Conservation (phyloP, 2,329 filamentous ascomycete species). For the Chaetoscypha palmicola region DNA sequence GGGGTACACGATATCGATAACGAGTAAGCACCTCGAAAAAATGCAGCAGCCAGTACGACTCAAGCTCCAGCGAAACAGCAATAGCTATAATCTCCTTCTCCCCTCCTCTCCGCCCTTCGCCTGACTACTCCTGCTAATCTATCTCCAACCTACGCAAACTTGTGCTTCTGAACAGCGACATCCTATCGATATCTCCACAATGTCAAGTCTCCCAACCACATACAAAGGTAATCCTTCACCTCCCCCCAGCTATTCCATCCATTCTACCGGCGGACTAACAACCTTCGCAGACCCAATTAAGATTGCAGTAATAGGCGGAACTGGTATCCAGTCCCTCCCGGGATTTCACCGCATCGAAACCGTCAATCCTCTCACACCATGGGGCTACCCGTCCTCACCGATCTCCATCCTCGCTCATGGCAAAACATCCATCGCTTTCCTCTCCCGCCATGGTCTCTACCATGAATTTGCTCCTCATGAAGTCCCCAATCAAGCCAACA, state of each 20-base stretch:
- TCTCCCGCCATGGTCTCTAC: constrained; percentile 83
- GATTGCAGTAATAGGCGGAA: constrained; percentile 90
- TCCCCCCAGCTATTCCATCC: background rate
- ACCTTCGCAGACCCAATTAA: constrained; percentile 56
- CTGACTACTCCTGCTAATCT: background rate
- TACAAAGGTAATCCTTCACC: constrained; percentile 19
- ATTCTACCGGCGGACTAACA: constrained; percentile 5
- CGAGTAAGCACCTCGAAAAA: background rate
- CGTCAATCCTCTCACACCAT: constrained; percentile 73
- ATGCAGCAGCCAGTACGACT: background rate
- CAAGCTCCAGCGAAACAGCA: background rate
- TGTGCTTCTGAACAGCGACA: too few relatives aligned
- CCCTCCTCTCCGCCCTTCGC: background rate
- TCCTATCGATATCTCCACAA: constrained; percentile 6
- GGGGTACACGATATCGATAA: constrained; percentile 1
- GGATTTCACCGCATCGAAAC: constrained; percentile 79
- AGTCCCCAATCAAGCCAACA: constrained; percentile 91
- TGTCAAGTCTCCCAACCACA: constrained; percentile 24
- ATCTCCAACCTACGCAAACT: too few relatives aligned
- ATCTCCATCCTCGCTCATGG: constrained; percentile 87
- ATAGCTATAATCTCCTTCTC: background rate
- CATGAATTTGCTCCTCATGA: constrained; percentile 91
- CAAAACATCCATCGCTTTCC: constrained; percentile 78
- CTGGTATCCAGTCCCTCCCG: constrained; percentile 80
- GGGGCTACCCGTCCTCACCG: constrained; percentile 69